Evolutionary conservation across 2,329 filamentous ascomycete genomes (phyloP).

Genomic region (Trichoderma sp.): DNA sequence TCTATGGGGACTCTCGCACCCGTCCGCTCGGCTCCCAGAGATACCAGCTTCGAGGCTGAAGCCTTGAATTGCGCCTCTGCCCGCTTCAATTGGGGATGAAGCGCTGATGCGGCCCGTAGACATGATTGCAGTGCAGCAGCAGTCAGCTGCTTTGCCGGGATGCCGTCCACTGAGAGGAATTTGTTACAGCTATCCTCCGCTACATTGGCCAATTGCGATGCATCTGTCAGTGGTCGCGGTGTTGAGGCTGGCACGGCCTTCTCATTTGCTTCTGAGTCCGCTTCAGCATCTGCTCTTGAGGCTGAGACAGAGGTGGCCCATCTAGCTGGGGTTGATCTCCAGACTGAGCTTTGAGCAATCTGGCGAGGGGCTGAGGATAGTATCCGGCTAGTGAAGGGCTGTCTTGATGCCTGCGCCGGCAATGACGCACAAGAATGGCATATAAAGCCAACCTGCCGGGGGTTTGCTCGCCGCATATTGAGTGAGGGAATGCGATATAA

Average conservation of each 20-base stretch:
- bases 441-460: conserved; percentile 39
- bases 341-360: background rate
- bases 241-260: conserved; percentile 23
- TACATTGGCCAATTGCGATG: conserved; percentile 43
- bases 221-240: conserved; percentile 37
- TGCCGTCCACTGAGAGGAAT: conserved; percentile 47
- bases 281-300: background rate
- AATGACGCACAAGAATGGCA: conserved; percentile 48
- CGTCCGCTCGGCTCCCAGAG: conserved; percentile 41
- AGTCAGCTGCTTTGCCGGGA: conserved; percentile 48
- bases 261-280: conserved; percentile 4
- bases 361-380: conserved; percentile 26
- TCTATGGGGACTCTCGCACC: conserved; percentile 36
- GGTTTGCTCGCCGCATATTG: conserved; percentile 43
- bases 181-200: conserved; percentile 46
- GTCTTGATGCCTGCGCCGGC: conserved; percentile 29
- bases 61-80: conserved; percentile 43
- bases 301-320: conserved; percentile 31
- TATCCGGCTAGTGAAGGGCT: conserved; percentile 30
- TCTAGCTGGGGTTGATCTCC: conserved; percentile 26
- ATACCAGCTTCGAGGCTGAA: conserved; percentile 57
- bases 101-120: conserved; percentile 46
- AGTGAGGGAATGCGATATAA: background rate
- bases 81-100: conserved; percentile 44
- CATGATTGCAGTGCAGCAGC: conserved; percentile 48